Base-by-base conservation (phyloP, 2,329 filamentous ascomycete species). In the Cordyceps farinosa region DNA sequence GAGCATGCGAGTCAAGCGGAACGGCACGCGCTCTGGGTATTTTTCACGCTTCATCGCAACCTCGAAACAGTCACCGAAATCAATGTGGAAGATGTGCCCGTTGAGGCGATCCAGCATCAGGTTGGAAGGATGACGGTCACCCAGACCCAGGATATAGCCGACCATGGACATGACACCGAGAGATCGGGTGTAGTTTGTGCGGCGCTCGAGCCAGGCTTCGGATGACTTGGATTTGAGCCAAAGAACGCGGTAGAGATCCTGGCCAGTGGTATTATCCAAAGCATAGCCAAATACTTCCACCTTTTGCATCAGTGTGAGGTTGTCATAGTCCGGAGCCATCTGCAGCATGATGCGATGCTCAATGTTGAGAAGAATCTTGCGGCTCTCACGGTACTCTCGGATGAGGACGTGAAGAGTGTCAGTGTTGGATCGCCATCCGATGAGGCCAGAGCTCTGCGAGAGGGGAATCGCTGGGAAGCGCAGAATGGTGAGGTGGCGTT, bases 121-220 rank as follows among this genome's bases (percentile, higher is more conserved):
- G 76, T 99, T 99, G 65, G 92, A 97, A 44, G 96, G 96, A 78
- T 99, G 95, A 54, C 96, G 89, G 78, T 99, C 95, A 61, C 95
- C 95, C 15, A 99, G 82, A 65, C 95, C 96, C 29, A 99, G 87
- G 67, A 99, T 98, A 76, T 99, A 99, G 67, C 95, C 95, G n/a
- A 98, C 95, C 92, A 99, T 99, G n/a, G 92, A 97, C 95, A 99
- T 99, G 71, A 99, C 95, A 69, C 92, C 95, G 2, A 99, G 83
- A 1, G 94, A 98, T 64, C 95, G 90, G 22, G 95, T 99, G 78
- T 99, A 99, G 74, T 97, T 99, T n/a, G 96, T 99, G 60, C 95
- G 90, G 50, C 95, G 86, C 76, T 98, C 95, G 40, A 99, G 87
- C 95, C 95, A 99, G 2, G 94, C 90, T 76, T 99, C 95, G 0